phyloP scores from a whole-genome alignment of 805 yeast genomes.

The Candida xiaguanensis region DNA sequence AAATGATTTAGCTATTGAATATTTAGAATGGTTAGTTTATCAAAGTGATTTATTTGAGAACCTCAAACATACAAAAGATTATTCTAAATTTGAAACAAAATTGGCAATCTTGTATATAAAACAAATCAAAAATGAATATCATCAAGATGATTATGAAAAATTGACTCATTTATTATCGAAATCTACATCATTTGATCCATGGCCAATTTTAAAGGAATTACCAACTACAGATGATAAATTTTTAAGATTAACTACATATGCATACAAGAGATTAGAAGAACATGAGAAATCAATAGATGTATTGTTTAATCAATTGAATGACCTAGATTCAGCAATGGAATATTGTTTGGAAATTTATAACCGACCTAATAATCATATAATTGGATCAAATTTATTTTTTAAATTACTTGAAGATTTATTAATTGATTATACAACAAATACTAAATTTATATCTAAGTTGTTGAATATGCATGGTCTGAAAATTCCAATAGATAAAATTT shows the following conservation, averaged over 20 bases:
- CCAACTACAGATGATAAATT: conserved; percentile 30
- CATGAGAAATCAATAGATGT: conserved; percentile 64
- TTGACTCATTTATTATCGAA: conserved; percentile 28
- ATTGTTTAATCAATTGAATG: conserved; percentile 52
- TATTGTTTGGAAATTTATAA: conserved; percentile 53
- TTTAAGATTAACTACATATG: conserved; percentile 49
- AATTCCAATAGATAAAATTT: conserved; percentile 43
- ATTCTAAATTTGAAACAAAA: conserved; percentile 31
- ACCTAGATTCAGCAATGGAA: conserved; percentile 53
- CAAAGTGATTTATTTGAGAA: conserved; percentile 30
- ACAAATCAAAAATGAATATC: conserved; percentile 14
- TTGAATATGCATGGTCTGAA: conserved; percentile 44
- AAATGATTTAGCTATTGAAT: conserved; percentile 28
- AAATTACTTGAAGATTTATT: conserved; percentile 47
- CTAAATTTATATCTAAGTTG: conserved; percentile 38
- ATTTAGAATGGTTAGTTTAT: conserved; percentile 42
- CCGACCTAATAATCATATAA: conserved; percentile 22
- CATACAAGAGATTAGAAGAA: conserved; percentile 55
- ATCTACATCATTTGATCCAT: conserved; percentile 32
- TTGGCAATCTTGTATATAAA: conserved; percentile 30
- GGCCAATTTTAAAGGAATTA: conserved; percentile 30
- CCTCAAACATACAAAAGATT: conserved; percentile 12
- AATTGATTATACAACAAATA: conserved; percentile 27
- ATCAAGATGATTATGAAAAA: conserved; percentile 23
- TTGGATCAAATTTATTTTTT: conserved; percentile 46